Conservation (phyloP, 306 rosid species). For the Trichosanthes truncata region DNA sequence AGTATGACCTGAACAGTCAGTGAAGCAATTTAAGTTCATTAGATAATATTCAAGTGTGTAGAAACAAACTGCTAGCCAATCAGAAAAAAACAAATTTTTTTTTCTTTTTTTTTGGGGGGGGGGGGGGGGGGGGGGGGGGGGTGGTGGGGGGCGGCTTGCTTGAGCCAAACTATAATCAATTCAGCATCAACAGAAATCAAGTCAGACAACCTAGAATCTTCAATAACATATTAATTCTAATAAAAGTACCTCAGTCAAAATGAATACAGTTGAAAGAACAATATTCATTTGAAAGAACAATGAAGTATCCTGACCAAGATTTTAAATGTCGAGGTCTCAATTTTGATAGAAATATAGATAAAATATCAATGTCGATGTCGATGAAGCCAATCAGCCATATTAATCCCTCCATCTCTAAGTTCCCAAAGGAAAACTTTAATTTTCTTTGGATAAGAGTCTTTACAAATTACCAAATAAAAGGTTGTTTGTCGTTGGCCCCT, state of each 20-base stretch:
- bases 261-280: neutral
- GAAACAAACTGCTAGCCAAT: neutral
- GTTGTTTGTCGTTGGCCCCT: neutral
- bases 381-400: neutral
- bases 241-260: neutral
- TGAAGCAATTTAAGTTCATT: conserved; percentile 16
- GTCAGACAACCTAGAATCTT: neutral
- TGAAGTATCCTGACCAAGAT: neutral
- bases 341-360: neutral
- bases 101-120: no score
- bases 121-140: neutral
- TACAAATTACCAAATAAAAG: neutral
- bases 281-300: neutral
- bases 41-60: conserved; percentile 4
- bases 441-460: neutral
- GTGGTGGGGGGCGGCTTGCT: neutral
- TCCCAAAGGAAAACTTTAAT: neutral
- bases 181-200: neutral
- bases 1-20: conserved; percentile 63
- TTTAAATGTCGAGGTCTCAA: neutral
- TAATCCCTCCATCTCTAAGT: neutral
- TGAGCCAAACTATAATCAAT: neutral
- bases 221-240: neutral
- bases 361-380: neutral
- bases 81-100: neutral